phyloP scores from a whole-genome alignment of 768 basidiomycete genomes.

The Leccinum ochraceum region DNA sequence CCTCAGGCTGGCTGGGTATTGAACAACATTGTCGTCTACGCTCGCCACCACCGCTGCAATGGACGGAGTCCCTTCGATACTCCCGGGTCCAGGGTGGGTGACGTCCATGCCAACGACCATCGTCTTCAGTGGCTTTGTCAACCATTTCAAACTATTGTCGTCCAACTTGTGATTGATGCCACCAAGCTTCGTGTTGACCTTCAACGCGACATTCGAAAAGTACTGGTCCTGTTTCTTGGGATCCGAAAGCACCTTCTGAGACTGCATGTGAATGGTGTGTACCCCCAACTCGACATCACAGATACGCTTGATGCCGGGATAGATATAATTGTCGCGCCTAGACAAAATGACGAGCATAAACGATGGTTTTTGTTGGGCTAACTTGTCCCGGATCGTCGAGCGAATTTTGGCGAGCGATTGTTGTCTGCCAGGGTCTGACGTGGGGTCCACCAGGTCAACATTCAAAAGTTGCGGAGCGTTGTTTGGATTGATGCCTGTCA shows the following conservation, averaged over 20 bases:
- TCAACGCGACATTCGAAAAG: slow-evolving; percentile 78
- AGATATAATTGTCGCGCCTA: slow-evolving; percentile 69
- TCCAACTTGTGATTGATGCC: slow-evolving; percentile 81
- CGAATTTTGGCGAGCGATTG: slow-evolving; percentile 43
- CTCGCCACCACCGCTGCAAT: slow-evolving; percentile 85
- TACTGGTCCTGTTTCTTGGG: slow-evolving; percentile 71
- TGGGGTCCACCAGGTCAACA: slow-evolving; percentile 3
- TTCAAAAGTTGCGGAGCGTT: slow-evolving; percentile 41
- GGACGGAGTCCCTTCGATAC: slow-evolving; percentile 71
- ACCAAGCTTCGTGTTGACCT: slow-evolving; percentile 82
- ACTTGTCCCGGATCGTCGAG: slow-evolving; percentile 35
- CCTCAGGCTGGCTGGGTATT: slow-evolving; percentile 74
- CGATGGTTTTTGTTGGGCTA: slow-evolving; percentile 41
- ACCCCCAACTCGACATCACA: slow-evolving; percentile 75
- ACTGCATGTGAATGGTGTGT: slow-evolving; percentile 72
- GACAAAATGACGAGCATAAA: slow-evolving; percentile 75
- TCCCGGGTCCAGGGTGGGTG: slow-evolving; percentile 73
- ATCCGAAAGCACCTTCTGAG: slow-evolving; percentile 58
- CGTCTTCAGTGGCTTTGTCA: slow-evolving; percentile 57
- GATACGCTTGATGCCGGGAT: slow-evolving; percentile 78
- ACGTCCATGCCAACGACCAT: slow-evolving; percentile 89
- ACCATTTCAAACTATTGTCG: slow-evolving; percentile 56
- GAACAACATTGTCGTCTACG: slow-evolving; percentile 65
- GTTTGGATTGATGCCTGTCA: slow-evolving; percentile 55
- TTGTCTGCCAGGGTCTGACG: slow-evolving; percentile 37